Percentiles rank a stretch among this genome's conserved stretches.
Conservation (phyloP, 768 basidiomycete genomes). For the Boletellus emodensis region DNA sequence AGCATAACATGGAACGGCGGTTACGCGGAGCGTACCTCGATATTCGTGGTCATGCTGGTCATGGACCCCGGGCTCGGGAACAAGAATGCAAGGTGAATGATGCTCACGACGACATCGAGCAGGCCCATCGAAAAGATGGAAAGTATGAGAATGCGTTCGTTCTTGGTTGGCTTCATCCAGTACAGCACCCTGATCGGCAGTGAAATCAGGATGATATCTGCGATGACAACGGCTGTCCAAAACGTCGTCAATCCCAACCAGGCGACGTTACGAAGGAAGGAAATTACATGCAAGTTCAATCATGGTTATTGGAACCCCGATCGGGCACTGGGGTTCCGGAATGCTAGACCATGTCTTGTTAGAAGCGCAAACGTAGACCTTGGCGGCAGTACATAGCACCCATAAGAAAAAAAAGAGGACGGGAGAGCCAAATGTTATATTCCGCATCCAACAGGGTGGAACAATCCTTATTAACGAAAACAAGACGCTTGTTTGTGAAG, state of each 20-base stretch:
- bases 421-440: not conserved
- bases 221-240: slow-evolving; percentile 8
- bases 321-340: not conserved
- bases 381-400: slow-evolving; percentile 2
- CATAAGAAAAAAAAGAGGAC: slow-evolving; percentile 9
- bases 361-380: slow-evolving; percentile 11
- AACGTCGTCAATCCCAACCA: not conserved
- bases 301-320: not conserved
- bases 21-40: slow-evolving; percentile 10
- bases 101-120: slow-evolving; percentile 6
- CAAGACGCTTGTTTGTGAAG: slow-evolving; percentile 15
- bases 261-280: not conserved
- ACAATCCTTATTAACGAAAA: slow-evolving; percentile 11
- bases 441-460: not conserved
- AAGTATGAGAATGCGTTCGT: slow-evolving; percentile 10
- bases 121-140: slow-evolving; percentile 13
- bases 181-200: slow-evolving; percentile 10
- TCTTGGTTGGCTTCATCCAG: not conserved
- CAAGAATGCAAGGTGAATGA: slow-evolving; percentile 13
- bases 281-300: slow-evolving; percentile 9
- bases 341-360: slow-evolving; percentile 8
- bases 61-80: slow-evolving; percentile 5
- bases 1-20: not conserved
- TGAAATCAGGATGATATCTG: slow-evolving; percentile 7
- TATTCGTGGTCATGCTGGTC: slow-evolving; percentile 9